Conservation (phyloP, 2,329 filamentous ascomycete genomes). For the Diaporthe ampelina region DNA sequence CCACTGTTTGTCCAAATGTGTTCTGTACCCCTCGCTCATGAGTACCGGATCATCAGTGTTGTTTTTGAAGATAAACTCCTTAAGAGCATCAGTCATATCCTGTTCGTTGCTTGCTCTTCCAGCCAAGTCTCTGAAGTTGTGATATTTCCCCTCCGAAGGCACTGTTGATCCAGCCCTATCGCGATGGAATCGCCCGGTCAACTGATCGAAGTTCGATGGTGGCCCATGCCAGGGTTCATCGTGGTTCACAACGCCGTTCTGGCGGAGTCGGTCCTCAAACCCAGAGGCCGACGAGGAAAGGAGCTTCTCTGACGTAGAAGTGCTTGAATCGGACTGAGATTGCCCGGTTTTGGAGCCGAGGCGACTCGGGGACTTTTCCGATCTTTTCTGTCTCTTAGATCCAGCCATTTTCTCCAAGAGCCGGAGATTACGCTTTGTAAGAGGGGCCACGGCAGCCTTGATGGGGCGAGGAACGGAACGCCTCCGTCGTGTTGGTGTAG, state of each 20-base stretch:
- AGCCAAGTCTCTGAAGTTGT: neutral
- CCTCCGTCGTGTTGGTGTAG: neutral
- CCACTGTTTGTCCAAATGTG: neutral
- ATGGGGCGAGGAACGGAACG: accelerated
- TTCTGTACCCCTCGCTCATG: too few species aligned
- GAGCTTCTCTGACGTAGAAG: too few species aligned
- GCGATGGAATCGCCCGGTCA: neutral
- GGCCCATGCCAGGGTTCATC: neutral
- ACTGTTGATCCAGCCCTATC: neutral
- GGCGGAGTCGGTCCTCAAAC: neutral
- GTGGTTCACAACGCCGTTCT: neutral
- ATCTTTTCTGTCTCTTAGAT: neutral
- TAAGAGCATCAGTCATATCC: neutral
- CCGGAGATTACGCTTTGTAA: neutral
- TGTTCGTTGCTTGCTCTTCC: neutral
- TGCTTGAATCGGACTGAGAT: too few species aligned
- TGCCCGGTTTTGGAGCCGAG: too few species aligned
- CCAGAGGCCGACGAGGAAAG: too few species aligned
- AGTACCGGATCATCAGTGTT: too few species aligned
- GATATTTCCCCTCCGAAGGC: neutral
- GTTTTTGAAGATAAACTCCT: neutral
- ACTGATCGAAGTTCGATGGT: neutral
- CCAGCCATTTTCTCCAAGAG: neutral
- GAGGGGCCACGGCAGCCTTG: neutral
- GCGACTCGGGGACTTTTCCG: too few species aligned